A percentile compares a stretch with the other conserved stretches of the same genome.
Evolutionary conservation across 2,329 filamentous ascomycete genomes (phyloP).

Genomic region (Sclerotinia subarctica): DNA sequence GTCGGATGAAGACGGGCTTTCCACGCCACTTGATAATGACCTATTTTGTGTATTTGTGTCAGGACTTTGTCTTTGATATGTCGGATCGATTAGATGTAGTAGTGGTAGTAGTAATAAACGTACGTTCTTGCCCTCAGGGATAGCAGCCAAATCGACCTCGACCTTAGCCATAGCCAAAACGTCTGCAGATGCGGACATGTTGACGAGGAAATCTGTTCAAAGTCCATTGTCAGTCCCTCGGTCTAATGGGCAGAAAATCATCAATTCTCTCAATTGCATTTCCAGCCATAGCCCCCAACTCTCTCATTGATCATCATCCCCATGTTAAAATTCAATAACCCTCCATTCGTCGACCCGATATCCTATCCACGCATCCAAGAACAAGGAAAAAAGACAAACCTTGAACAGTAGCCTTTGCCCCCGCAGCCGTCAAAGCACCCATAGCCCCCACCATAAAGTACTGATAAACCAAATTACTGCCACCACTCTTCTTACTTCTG

Average conservation of each 20-base stretch:
- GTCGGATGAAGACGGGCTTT: conserved; percentile 99
- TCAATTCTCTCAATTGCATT: conserved; percentile 22
- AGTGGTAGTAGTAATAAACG: conserved; percentile 41
- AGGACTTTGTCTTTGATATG: background rate
- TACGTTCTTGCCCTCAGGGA: conserved; percentile 99
- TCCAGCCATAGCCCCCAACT: background rate
- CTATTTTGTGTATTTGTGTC: conserved; percentile 43
- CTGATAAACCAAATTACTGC: conserved; percentile 80
- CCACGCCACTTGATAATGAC: conserved; percentile 99
- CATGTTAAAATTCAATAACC: background rate
- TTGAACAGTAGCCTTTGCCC: conserved; percentile 96
- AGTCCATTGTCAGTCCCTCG: conserved; percentile 8
- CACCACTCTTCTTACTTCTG: conserved; percentile 64
- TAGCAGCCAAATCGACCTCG: conserved; percentile 86
- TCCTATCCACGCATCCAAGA: conserved; percentile 14
- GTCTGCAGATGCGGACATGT: conserved; percentile 99
- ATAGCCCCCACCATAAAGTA: conserved; percentile 99
- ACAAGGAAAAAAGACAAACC: conserved; percentile 53
- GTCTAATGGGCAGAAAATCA: conserved; percentile 27
- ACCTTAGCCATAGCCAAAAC: conserved; percentile 99
- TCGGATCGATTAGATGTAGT: background rate
- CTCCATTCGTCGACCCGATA: conserved; percentile 3
- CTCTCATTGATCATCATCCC: background rate
- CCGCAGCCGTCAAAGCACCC: conserved; percentile 86
- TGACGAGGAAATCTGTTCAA: conserved; percentile 91